Percentiles rank a stretch among this genome's conserved stretches.
Evolutionary conservation across 1,139 yeast species (phyloP).

Genomic region (Schwanniomyces etchellsii): DNA sequence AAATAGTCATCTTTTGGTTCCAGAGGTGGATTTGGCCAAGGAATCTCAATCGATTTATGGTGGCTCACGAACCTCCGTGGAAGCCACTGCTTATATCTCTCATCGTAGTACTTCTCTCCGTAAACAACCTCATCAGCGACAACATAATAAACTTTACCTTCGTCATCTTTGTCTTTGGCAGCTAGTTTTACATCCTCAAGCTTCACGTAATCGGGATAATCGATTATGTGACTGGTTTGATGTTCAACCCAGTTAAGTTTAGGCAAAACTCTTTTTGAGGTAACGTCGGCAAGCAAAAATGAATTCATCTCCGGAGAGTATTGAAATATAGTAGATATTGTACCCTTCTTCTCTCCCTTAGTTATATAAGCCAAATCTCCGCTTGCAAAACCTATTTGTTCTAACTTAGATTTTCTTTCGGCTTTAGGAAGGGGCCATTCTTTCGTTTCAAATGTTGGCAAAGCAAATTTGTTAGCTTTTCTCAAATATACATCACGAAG

Average conservation of each 20-base stretch:
- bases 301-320: slow-evolving; percentile 28
- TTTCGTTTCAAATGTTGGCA: slow-evolving; percentile 32
- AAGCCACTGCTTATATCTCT: slow-evolving; percentile 65
- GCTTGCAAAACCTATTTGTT: slow-evolving; percentile 31
- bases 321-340: slow-evolving; percentile 47
- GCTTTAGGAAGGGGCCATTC: slow-evolving; percentile 19
- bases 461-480: slow-evolving; percentile 20
- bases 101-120: slow-evolving; percentile 67
- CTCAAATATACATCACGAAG: slow-evolving; percentile 24
- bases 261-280: slow-evolving; percentile 44
- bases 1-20: slow-evolving; percentile 51
- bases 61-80: slow-evolving; percentile 72
- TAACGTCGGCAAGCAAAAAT: slow-evolving; percentile 30
- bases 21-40: slow-evolving; percentile 85
- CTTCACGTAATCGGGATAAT: slow-evolving; percentile 56
- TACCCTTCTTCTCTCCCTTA: slow-evolving; percentile 68
- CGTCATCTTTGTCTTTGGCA: slow-evolving; percentile 62
- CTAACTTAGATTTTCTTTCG: slow-evolving; percentile 23
- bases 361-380: slow-evolving; percentile 49
- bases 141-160: slow-evolving; percentile 56
- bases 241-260: slow-evolving; percentile 69
- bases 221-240: slow-evolving; percentile 67
- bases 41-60: slow-evolving; percentile 65
- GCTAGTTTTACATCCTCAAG: slow-evolving; percentile 50
- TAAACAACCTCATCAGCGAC: slow-evolving; percentile 73